Evolutionary conservation across 306 rosid species (phyloP), one percentile per base, ranked within the genome.

Genomic region (Lathyrus tuberosus): DNA sequence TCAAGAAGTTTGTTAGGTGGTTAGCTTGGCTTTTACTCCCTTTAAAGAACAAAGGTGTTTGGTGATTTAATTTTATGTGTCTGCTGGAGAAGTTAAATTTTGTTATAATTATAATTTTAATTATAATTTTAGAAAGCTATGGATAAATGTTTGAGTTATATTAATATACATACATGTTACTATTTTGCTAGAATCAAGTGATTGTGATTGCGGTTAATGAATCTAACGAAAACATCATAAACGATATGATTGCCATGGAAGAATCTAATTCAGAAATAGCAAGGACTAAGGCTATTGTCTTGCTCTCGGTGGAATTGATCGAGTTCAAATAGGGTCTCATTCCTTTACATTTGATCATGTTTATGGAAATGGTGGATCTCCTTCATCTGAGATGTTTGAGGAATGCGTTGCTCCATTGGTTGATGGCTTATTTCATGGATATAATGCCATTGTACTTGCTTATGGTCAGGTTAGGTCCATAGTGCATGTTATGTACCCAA

Each of bases 391-490:
- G 53, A 84, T 89, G 84, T 89, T 85, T 69, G 84, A 85, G 71
- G 93, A 89, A 78, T 89, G 96, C 76, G 43, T 89, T 74, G 82
- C 87, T 65, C 91, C 93, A 37, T 85, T 89, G 72, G 88, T 87
- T 69, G 89, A 87, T 72, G 91, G 89, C 44, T 85, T 89, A 73
- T 89, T 89, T 76, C 93, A 87, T 69, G 96, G 96, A 54, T 89
- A 84, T 75, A 89, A 89, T 75, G 93, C 86, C 46, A 89, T 93
- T 71, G 96, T 89, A 59, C 96, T 89, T 26, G 96, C 96, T 56
- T 89, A 89, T 42, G 96, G 96, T 53, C 96, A 89, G 96, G 96
- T 89, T 75, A 77, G 82, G 74, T 77, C 57, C 65, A 48, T 37
- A 59, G 66, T 56, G 33, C 56, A 51, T 40, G 20, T 17, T 69